Percentiles rank a stretch among this genome's conserved stretches.
These are phyloP conservation scores for Cyberlindnera samutprakarnensis DNA, from an alignment of 805 yeast genomes.

Conservation along the genomic window DNA sequence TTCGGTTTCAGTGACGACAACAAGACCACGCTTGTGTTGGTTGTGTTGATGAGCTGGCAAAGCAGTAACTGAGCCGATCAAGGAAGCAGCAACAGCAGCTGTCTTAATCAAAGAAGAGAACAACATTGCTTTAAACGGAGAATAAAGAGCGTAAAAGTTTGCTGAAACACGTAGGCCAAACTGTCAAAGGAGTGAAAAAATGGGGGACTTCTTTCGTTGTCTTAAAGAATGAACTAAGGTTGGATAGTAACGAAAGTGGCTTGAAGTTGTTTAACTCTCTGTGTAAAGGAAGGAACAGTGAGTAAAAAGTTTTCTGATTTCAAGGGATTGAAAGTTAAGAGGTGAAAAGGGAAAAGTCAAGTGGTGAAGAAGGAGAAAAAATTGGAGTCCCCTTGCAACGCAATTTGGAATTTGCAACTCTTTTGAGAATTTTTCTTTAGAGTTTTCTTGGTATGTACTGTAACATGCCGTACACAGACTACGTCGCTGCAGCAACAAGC, in stretches of 20 bases:
- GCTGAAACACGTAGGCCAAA: not conserved
- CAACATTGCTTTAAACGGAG: constrained; percentile 30
- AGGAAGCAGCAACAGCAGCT: constrained; percentile 35
- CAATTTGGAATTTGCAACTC: no score
- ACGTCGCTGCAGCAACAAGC: no score
- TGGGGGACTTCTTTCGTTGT: not conserved
- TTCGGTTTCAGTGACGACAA: constrained; percentile 39
- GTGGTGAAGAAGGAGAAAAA: no score
- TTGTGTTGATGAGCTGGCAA: constrained; percentile 58
- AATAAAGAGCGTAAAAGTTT: not conserved
- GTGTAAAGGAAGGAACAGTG: constrained; percentile 27
- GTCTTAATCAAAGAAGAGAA: constrained; percentile 36
- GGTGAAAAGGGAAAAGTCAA: no score
- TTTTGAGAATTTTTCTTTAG: no score
- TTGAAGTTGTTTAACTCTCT: constrained; percentile 12
- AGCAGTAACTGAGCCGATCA: constrained; percentile 26
- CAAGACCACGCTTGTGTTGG: constrained; percentile 49
- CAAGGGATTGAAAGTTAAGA: no score
- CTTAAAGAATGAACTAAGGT: constrained; percentile 1
- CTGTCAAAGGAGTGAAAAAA: not conserved
- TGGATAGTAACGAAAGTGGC: constrained; percentile 3
- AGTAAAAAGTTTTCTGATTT: no score
- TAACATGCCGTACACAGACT: no score
- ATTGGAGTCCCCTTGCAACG: no score
- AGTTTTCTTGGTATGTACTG: no score